Evolutionary conservation across 768 basidiomycete genomes (phyloP), one percentile per base, ranked within the genome.

Genomic region (Amyloporia xantha): DNA sequence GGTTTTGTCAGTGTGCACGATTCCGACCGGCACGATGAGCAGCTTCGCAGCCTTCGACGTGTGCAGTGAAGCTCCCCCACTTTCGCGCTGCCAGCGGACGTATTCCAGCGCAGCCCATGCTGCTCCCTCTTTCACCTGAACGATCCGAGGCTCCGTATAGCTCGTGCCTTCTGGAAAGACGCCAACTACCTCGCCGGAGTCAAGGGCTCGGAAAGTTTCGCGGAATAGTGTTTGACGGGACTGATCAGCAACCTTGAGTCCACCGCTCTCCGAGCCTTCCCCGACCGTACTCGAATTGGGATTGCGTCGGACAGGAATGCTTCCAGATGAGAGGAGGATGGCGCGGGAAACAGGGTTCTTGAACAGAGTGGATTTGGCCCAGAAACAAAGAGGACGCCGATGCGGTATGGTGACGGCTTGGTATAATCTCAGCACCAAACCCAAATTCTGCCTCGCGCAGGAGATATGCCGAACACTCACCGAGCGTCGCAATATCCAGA

Each of bases 101-200:
- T 93, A 97, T 67, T 97, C 96, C 57, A 97, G 71, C 11, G 92
- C 89, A 36, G 90, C 85, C 90, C 92, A 94, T 12, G 92, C 82
- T 37, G 90, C 87, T 17, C 95, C 95, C 56, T 97, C 93, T 61
- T 90, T 90, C 55, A 91, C 78, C 54, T 91, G 86, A 76, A 91
- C 84, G 56, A 97, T 90, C 48, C 81, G 76, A 4, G 94, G 92
- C 62, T 92, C 90, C 2, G 93, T 95, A 66, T 96, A 94, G 62
- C 85, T 87, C 21, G 87, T 89, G 37, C 91, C 92, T 66, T 95
- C 92, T 4, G 92, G 92, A 61, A 99, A 99, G 40, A 98, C 74
- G 3, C 91, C 95, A 47, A 99, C 86, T 19, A 80, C 89, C 55
- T 85, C 79, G 10, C 85, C 89, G 19, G 69, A 71, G 17, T 81